Conservation (phyloP, 352 stramenopile genomes). For the Phytophthora aleatoria region DNA sequence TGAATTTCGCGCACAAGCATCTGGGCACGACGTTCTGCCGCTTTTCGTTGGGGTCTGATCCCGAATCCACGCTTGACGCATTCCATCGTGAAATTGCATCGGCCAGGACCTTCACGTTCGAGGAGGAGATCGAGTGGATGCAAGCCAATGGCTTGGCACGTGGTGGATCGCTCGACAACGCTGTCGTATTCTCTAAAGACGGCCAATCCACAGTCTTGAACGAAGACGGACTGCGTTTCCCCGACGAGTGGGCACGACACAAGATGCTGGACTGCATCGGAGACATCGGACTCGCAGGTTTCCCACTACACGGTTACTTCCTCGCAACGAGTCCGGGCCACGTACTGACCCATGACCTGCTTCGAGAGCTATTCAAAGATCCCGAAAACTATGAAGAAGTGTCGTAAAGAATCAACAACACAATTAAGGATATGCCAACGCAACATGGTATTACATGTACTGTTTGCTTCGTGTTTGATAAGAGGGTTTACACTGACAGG, state of each 20-base stretch:
- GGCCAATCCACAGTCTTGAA: constrained; percentile 42
- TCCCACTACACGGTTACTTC: constrained; percentile 70
- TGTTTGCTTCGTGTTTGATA: constrained; percentile 5
- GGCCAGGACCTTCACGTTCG: constrained; percentile 75
- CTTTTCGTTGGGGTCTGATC: constrained; percentile 43
- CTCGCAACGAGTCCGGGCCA: constrained; percentile 71
- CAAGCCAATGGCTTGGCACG: constrained; percentile 52
- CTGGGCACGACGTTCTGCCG: constrained; percentile 49
- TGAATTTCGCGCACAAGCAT: constrained; percentile 71
- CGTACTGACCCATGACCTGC: constrained; percentile 60
- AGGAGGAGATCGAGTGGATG: constrained; percentile 72
- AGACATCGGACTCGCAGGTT: constrained; percentile 57
- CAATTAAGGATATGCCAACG: constrained; percentile 3
- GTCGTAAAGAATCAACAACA: constrained; percentile 2
- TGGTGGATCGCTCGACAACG: constrained; percentile 68
- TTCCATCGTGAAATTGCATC: constrained; percentile 52
- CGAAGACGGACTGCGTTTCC: constrained; percentile 52
- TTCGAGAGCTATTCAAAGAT: constrained; percentile 56
- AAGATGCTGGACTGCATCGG: constrained; percentile 80
- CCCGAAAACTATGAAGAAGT: constrained; percentile 49
- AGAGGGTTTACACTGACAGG: constrained; percentile 1
- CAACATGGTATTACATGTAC: constrained; percentile 3
- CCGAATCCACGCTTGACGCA: constrained; percentile 23
- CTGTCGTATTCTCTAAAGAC: constrained; percentile 57
- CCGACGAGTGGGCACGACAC: constrained; percentile 72